Conservation (phyloP, 2,329 filamentous ascomycete species). For the Calonectria hawksworthii region DNA sequence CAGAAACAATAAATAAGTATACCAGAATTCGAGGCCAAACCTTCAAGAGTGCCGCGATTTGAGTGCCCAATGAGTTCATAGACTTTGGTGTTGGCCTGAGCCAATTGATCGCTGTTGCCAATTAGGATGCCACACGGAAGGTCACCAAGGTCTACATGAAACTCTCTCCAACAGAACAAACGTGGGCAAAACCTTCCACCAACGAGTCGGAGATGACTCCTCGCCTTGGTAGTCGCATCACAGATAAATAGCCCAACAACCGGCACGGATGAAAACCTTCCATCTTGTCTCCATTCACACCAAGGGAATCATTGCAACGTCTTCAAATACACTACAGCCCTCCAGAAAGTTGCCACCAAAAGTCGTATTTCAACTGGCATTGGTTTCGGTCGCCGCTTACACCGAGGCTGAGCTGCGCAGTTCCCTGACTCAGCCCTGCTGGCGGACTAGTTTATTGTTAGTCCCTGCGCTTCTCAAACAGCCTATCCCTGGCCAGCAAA, state of each 20-base stretch:
- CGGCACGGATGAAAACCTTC: not conserved
- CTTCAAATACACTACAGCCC: not conserved
- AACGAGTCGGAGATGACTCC: not conserved
- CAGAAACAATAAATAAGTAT: not conserved
- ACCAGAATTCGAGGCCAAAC: too few relatives aligned
- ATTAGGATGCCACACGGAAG: not conserved
- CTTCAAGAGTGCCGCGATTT: too few relatives aligned
- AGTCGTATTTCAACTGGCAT: not conserved
- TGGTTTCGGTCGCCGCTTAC: not conserved
- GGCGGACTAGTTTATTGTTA: not conserved
- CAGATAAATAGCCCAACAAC: not conserved
- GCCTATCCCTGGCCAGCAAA: not conserved
- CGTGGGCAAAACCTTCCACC: not conserved
- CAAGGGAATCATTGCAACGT: not conserved
- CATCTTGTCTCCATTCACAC: not conserved
- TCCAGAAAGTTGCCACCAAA: not conserved
- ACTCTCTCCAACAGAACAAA: not conserved
- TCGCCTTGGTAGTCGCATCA: not conserved
- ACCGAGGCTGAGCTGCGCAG: not conserved
- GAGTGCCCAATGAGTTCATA: not conserved
- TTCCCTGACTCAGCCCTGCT: not conserved
- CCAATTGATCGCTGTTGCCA: not conserved
- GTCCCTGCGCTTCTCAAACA: not conserved
- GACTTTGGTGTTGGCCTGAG: not conserved
- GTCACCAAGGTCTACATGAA: too few relatives aligned